A percentile compares a stretch with the other conserved stretches of the same genome.
Evolutionary conservation across 2,329 filamentous ascomycete genomes (phyloP).

Genomic region (Neonectria magnoliae): DNA sequence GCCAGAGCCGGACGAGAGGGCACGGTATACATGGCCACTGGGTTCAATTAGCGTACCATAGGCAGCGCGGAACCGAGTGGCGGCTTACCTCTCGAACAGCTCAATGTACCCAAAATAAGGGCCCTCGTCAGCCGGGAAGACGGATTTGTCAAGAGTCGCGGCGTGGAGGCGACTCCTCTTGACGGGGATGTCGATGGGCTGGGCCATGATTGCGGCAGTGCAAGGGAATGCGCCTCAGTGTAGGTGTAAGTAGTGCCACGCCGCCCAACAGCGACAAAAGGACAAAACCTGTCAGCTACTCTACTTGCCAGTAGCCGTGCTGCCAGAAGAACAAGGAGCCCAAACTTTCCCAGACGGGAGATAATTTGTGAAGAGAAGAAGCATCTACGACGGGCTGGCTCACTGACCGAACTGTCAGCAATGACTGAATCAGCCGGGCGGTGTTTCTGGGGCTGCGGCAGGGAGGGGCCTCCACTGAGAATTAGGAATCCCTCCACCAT

Average conservation of each 20-base stretch:
- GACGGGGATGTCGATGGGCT: slow-evolving; percentile 40
- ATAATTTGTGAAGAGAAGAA: slow-evolving; percentile 3
- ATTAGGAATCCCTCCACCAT: slow-evolving; percentile 21
- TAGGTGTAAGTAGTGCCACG: neutral
- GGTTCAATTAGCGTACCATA: slow-evolving; percentile 14
- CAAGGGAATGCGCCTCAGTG: neutral
- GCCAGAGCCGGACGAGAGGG: slow-evolving; percentile 43
- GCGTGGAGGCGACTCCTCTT: slow-evolving; percentile 21
- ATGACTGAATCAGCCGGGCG: neutral
- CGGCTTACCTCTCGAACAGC: slow-evolving; percentile 39
- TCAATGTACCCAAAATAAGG: slow-evolving; percentile 41
- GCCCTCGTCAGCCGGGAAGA: slow-evolving; percentile 35
- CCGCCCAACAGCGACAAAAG: neutral
- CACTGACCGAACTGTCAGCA: slow-evolving; percentile 1
- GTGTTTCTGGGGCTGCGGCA: neutral
- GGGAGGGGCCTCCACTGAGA: slow-evolving; percentile 13
- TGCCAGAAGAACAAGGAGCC: slow-evolving; percentile 21
- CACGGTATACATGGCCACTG: slow-evolving; percentile 40
- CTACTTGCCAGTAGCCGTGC: neutral
- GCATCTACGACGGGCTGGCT: neutral
- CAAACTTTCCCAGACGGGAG: neutral
- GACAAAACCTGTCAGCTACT: slow-evolving; percentile 3
- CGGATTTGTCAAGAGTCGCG: slow-evolving; percentile 4
- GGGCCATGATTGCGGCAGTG: slow-evolving; percentile 27
- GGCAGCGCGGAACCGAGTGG: neutral